phyloP scores from a whole-genome alignment of 2,329 filamentous ascomycete species.

The Ceratocystis papillata region DNA sequence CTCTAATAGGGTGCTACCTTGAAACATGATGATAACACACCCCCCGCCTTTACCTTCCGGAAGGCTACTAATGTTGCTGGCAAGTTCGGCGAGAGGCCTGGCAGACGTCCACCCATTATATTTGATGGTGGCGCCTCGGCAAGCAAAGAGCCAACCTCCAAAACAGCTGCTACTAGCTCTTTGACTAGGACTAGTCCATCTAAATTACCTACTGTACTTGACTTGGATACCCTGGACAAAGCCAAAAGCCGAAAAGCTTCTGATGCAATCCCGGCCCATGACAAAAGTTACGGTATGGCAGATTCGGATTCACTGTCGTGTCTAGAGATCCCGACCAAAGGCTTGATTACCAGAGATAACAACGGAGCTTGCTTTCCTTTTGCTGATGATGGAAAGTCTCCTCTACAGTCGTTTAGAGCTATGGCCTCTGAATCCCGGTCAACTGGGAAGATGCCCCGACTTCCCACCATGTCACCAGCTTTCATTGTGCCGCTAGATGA shows the following conservation, averaged over 20 bases:
- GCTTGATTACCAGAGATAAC: not conserved
- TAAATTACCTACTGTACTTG: not conserved
- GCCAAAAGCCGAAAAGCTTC: not conserved
- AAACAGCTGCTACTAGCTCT: not conserved
- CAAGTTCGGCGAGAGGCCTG: conserved; percentile 18
- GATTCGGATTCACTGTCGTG: not conserved
- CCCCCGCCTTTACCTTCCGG: conserved; percentile 20
- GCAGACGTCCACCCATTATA: conserved; percentile 3
- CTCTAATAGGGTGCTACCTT: not conserved
- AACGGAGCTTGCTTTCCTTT: not conserved
- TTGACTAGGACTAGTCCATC: not conserved
- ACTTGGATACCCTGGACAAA: not conserved
- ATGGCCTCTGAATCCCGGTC: not conserved
- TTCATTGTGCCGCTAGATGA: conserved; percentile 8
- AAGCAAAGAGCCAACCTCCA: not conserved
- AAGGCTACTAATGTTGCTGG: conserved; percentile 23
- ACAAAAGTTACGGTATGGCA: not conserved
- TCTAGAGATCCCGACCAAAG: not conserved
- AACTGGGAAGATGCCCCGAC: not conserved
- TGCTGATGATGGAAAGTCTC: not conserved
- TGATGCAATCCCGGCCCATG: not conserved
- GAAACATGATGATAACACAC: conserved; percentile 1
- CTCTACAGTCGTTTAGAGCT: not conserved
- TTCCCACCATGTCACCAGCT: conserved; percentile 12
- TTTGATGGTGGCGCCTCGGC: not conserved